A percentile compares a stretch with the other conserved stretches of the same genome.
Conservation (phyloP, 352 stramenopile genomes). For the Pythium biforme region DNA sequence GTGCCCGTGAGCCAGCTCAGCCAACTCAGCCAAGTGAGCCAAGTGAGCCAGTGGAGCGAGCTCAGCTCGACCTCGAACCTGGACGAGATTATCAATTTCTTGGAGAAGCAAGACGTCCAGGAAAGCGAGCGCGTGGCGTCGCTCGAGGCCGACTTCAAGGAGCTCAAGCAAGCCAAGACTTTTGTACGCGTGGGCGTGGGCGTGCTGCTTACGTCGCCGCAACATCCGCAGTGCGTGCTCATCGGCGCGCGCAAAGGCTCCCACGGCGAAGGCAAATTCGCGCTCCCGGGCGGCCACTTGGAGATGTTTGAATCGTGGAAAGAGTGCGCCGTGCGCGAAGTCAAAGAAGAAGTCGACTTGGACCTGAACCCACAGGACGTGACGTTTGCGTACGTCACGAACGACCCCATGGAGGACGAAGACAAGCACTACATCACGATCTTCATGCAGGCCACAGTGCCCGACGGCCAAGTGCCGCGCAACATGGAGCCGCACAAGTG, state of each 20-base stretch:
- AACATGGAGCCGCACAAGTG: constrained; percentile 88
- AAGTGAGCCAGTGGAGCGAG: constrained; percentile 79
- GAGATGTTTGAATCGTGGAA: constrained; percentile 85
- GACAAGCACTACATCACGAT: constrained; percentile 87
- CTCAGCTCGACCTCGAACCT: constrained; percentile 82
- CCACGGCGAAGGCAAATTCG: constrained; percentile 72
- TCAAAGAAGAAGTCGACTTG: constrained; percentile 83
- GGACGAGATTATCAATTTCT: constrained; percentile 83
- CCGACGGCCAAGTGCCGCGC: constrained; percentile 41
- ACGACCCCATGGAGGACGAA: constrained; percentile 81
- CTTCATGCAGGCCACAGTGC: constrained; percentile 69
- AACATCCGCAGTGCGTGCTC: constrained; percentile 66
- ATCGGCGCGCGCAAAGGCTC: constrained; percentile 73
- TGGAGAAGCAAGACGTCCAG: constrained; percentile 73
- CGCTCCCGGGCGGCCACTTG: constrained; percentile 70
- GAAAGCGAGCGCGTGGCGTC: constrained; percentile 56
- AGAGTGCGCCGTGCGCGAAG: constrained; percentile 72
- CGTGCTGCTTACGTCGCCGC: constrained; percentile 64
- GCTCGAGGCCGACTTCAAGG: constrained; percentile 58
- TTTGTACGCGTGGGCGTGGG: constrained; percentile 76
- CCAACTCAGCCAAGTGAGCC: constrained; percentile 70
- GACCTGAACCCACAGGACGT: constrained; percentile 39
- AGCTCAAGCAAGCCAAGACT: constrained; percentile 53
- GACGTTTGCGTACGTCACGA: constrained; percentile 73
- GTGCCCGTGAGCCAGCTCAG: constrained; percentile 48